Conservation (phyloP, 495 filamentous ascomycete genomes). For the Neurospora sp. region DNA sequence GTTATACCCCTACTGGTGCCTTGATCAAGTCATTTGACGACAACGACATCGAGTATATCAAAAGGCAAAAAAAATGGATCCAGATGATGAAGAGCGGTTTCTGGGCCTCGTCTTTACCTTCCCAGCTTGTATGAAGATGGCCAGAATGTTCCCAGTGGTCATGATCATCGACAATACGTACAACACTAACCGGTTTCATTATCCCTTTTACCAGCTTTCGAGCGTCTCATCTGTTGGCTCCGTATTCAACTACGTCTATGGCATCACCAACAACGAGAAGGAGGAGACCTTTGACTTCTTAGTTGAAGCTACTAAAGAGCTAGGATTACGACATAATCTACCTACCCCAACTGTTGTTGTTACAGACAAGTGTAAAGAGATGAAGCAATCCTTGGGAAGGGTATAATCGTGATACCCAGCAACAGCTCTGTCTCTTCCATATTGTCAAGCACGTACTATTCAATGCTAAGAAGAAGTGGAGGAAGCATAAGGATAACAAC, state of each 20-base stretch:
- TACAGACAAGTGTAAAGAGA: too few relatives aligned
- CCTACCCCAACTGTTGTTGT: too few relatives aligned
- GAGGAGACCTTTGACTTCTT: too few relatives aligned
- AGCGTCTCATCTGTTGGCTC: not conserved
- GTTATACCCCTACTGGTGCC: not conserved
- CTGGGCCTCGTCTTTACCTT: not conserved
- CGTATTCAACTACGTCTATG: not conserved
- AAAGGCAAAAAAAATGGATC: not conserved
- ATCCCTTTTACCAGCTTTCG: not conserved
- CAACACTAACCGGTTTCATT: not conserved
- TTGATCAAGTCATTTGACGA: not conserved
- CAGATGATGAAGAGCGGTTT: not conserved
- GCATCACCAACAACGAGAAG: too few relatives aligned
- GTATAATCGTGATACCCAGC: too few relatives aligned
- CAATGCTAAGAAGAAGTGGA: too few relatives aligned
- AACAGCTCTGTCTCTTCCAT: too few relatives aligned
- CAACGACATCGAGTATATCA: not conserved
- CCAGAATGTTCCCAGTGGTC: not conserved
- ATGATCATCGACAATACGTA: not conserved
- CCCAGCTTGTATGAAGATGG: not conserved
- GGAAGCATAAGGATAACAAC: too few relatives aligned
- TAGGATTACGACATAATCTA: too few relatives aligned
- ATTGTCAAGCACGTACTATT: too few relatives aligned
- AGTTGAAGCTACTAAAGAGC: too few relatives aligned
- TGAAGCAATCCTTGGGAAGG: too few relatives aligned